Percentiles rank a stretch among this genome's conserved stretches.
phyloP scores from a whole-genome alignment of 345 rosid species.

The Eucalyptus coolabah region DNA sequence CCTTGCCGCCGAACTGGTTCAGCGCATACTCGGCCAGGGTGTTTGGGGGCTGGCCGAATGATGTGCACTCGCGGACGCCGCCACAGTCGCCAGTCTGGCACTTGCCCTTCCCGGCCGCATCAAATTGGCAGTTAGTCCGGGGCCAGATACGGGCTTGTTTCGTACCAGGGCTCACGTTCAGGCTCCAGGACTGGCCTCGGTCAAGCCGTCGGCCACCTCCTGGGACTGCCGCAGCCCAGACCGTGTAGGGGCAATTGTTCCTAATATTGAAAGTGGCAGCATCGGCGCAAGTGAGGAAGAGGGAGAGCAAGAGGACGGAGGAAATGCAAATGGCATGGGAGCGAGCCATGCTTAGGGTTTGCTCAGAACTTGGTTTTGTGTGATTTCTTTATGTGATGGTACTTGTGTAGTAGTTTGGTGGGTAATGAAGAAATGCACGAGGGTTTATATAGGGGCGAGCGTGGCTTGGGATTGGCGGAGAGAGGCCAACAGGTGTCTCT shows the following conservation, averaged over 20 bases:
- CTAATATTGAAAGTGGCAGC: slow-evolving; percentile 3
- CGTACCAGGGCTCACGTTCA: not conserved
- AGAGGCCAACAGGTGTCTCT: not conserved
- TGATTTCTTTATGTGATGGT: not conserved
- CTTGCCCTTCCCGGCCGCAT: slow-evolving; percentile 3
- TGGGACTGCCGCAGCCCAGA: slow-evolving; percentile 13
- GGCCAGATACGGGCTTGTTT: slow-evolving; percentile 13
- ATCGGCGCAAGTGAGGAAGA: not conserved
- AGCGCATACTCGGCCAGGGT: slow-evolving; percentile 12
- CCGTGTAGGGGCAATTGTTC: slow-evolving; percentile 14
- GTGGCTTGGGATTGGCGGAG: not conserved
- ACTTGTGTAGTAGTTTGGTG: not conserved
- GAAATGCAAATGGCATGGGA: not conserved
- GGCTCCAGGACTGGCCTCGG: slow-evolving; percentile 4
- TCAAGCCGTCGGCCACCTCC: slow-evolving; percentile 13
- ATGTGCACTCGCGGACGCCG: slow-evolving; percentile 1
- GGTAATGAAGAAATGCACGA: not conserved
- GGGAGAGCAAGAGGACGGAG: not conserved
- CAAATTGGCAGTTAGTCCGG: slow-evolving; percentile 11
- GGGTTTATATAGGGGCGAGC: not conserved
- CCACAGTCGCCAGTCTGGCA: slow-evolving; percentile 16
- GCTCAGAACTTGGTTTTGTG: not conserved
- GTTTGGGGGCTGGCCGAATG: slow-evolving; percentile 8
- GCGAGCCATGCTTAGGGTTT: not conserved
- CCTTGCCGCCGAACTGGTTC: slow-evolving; percentile 4